A percentile compares a stretch with the other conserved stretches of the same genome.
Evolutionary conservation across 2,329 filamentous ascomycete species (phyloP).

Genomic region (Akanthomyces uredinophilus): DNA sequence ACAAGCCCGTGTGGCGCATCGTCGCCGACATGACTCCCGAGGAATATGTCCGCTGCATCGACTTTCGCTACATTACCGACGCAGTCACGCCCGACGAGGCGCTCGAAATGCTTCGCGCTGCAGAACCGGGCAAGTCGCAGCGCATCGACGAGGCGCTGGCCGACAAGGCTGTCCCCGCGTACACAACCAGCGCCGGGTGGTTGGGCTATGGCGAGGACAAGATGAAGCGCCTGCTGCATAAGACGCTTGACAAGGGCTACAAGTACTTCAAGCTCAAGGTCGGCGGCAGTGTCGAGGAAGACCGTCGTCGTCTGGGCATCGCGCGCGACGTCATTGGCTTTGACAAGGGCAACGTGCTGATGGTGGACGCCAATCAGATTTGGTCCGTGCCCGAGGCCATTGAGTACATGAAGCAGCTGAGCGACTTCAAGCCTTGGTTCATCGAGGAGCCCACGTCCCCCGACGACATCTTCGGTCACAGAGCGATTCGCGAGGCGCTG

Average conservation of each 20-base stretch:
- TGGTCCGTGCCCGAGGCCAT: conserved; percentile 90
- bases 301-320: conserved; percentile 65
- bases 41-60: conserved; percentile 81
- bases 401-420: conserved; percentile 75
- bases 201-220: conserved; percentile 86
- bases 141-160: conserved; percentile 69
- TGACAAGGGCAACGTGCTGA: conserved; percentile 76
- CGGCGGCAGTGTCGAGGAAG: conserved; percentile 65
- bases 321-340: conserved; percentile 77
- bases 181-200: conserved; percentile 89
- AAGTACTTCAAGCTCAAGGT: conserved; percentile 90
- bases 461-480: conserved; percentile 85
- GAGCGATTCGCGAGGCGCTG: conserved; percentile 75
- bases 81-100: conserved; percentile 86
- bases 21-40: conserved; percentile 86
- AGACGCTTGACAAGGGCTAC: conserved; percentile 74
- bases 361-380: conserved; percentile 91
- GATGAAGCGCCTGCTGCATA: conserved; percentile 68
- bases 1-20: conserved; percentile 86
- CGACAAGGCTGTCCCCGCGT: conserved; percentile 76
- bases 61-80: conserved; percentile 93
- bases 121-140: conserved; percentile 62
- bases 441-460: conserved; percentile 92
- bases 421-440: conserved; percentile 85
- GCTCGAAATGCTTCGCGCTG: conserved; percentile 60